phyloP scores from a whole-genome alignment of 805 yeast genomes.

The Starmera quercuum region DNA sequence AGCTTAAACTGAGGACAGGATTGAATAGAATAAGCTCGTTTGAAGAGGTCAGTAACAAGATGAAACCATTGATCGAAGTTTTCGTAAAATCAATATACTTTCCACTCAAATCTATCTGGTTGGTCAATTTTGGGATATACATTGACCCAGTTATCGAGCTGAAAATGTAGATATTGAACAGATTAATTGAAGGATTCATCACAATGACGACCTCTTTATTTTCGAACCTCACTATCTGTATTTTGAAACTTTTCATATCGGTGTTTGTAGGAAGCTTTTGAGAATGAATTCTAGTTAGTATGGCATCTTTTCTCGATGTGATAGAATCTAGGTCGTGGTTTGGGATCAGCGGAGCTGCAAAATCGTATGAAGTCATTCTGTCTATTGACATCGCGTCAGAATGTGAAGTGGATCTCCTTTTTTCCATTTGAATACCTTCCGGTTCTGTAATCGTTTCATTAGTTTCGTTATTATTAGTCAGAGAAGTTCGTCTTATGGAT shows the following conservation, averaged over 20 bases:
- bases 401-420: constrained; percentile 26
- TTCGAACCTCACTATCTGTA: constrained; percentile 33
- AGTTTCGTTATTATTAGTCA: neutral
- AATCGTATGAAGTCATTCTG: constrained; percentile 36
- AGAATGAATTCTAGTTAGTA: constrained; percentile 53
- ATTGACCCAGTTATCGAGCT: constrained; percentile 23
- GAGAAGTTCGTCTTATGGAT: neutral
- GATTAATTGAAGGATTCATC: constrained; percentile 32
- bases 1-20: constrained; percentile 46
- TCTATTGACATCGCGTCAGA: constrained; percentile 35
- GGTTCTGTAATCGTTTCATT: neutral
- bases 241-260: constrained; percentile 23
- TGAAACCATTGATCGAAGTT: constrained; percentile 33
- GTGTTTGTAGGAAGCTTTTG: constrained; percentile 24
- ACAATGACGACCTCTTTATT: constrained; percentile 59
- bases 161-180: constrained; percentile 45
- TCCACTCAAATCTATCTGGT: constrained; percentile 22
- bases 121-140: constrained; percentile 26
- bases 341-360: constrained; percentile 25
- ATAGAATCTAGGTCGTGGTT: neutral
- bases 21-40: constrained; percentile 36
- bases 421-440: constrained; percentile 11
- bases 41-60: constrained; percentile 32
- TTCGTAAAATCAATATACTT: constrained; percentile 31
- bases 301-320: constrained; percentile 49